Evolutionary conservation across 2,329 filamentous ascomycete genomes (phyloP).

Genomic region (Phialophora tarda): DNA sequence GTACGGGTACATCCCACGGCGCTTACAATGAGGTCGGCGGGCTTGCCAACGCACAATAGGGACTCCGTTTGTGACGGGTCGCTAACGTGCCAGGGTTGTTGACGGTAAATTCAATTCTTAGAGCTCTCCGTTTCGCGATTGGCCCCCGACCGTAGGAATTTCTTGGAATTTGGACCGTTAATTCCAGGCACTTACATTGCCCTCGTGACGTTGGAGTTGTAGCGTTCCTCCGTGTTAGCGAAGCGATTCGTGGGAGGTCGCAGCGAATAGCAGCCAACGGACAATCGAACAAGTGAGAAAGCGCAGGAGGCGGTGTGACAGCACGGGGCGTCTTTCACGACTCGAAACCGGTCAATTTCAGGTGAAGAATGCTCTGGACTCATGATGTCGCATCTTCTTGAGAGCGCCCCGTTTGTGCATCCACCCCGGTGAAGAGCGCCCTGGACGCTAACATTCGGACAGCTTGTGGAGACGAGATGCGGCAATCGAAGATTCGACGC

Average conservation of each 20-base stretch:
- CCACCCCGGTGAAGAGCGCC: conserved; percentile 1
- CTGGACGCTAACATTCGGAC: not conserved
- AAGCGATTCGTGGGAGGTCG: conserved; percentile 1
- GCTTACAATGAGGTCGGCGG: conserved; percentile 11
- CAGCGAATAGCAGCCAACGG: conserved; percentile 4
- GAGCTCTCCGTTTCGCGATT: conserved; percentile 14
- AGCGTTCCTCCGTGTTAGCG: not conserved
- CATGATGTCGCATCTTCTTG: conserved; percentile 2
- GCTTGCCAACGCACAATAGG: conserved; percentile 26
- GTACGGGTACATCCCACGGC: conserved; percentile 21
- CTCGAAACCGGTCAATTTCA: not conserved
- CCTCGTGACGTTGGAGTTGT: conserved; percentile 16
- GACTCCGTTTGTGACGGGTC: not conserved
- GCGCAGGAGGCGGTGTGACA: conserved; percentile 23
- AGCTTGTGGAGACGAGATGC: not conserved
- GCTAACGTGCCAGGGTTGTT: not conserved
- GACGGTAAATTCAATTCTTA: conserved; percentile 13
- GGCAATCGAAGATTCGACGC: conserved; percentile 2
- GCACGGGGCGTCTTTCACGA: not conserved
- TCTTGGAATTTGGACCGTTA: conserved; percentile 12
- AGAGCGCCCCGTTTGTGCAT: not conserved
- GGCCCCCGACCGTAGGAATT: not conserved
- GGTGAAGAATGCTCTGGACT: conserved; percentile 13
- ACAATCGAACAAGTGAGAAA: conserved; percentile 1
- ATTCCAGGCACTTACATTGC: conserved; percentile 12